phyloP scores from a whole-genome alignment of 148 eudicot species.

The Oxyria digyna region DNA sequence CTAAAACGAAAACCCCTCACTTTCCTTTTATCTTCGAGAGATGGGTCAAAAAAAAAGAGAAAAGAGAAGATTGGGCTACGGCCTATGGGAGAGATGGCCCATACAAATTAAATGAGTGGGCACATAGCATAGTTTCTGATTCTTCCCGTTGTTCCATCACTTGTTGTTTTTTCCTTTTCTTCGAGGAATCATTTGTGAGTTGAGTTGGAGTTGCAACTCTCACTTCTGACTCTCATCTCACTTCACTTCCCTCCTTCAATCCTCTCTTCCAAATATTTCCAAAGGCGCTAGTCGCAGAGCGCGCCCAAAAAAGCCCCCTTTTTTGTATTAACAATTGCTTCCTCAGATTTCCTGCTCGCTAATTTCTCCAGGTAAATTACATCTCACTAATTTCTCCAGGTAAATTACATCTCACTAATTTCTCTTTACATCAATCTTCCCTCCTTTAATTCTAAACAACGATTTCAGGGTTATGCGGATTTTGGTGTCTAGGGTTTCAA shows the following conservation, averaged over 20 bases:
- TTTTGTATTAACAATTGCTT: neutral
- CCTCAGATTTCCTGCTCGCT: neutral
- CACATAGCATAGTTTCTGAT: neutral
- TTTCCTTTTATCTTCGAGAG: neutral
- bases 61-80: too few relatives aligned
- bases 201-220: neutral
- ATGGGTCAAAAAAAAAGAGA: too few relatives aligned
- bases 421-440: neutral
- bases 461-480: neutral
- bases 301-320: neutral
- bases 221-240: too few relatives aligned
- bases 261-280: too few relatives aligned
- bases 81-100: neutral
- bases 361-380: neutral
- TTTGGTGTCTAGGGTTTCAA: slow-evolving; percentile 1
- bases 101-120: neutral
- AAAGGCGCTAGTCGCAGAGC: neutral
- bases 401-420: neutral
- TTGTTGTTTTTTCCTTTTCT: neutral
- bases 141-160: neutral
- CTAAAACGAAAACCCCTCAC: neutral
- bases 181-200: neutral
- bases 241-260: neutral
- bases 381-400: neutral
- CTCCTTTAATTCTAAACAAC: neutral